phyloP scores from a whole-genome alignment of 169 alveolate genomes.

The Plasmodium cynomolgi region DNA sequence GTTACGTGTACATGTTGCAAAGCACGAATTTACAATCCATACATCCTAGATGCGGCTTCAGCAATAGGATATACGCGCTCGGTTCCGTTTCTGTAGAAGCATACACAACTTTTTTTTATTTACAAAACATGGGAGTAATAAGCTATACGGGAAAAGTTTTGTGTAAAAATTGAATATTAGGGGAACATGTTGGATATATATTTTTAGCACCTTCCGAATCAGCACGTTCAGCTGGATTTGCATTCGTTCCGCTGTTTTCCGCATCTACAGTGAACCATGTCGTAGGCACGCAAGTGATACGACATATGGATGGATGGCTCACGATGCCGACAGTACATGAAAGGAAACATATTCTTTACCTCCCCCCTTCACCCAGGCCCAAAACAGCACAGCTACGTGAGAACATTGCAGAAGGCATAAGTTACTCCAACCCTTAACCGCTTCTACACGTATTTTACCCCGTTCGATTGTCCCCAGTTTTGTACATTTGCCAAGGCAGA shows the following conservation, averaged over 20 bases:
- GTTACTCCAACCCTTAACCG: neutral
- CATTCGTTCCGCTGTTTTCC: neutral
- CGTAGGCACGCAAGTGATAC: neutral
- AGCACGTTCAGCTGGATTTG: neutral
- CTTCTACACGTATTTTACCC: neutral
- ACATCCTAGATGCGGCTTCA: neutral
- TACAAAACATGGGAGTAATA: neutral
- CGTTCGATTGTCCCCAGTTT: neutral
- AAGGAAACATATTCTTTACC: neutral
- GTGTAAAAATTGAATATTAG: neutral
- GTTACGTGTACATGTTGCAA: neutral
- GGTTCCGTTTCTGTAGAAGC: neutral
- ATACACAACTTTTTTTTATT: neutral
- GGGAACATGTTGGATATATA: neutral
- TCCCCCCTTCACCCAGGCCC: neutral
- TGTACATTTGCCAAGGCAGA: neutral
- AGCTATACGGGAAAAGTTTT: neutral
- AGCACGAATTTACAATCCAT: neutral
- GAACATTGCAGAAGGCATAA: neutral
- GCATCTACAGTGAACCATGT: neutral
- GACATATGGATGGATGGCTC: neutral
- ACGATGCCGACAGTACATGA: neutral
- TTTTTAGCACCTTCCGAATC: neutral
- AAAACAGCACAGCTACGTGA: neutral
- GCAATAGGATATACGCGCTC: neutral